Evolutionary conservation across 495 filamentous ascomycete species (phyloP), one percentile per base, ranked within the genome.

Genomic region (Penicillium malachiteum): DNA sequence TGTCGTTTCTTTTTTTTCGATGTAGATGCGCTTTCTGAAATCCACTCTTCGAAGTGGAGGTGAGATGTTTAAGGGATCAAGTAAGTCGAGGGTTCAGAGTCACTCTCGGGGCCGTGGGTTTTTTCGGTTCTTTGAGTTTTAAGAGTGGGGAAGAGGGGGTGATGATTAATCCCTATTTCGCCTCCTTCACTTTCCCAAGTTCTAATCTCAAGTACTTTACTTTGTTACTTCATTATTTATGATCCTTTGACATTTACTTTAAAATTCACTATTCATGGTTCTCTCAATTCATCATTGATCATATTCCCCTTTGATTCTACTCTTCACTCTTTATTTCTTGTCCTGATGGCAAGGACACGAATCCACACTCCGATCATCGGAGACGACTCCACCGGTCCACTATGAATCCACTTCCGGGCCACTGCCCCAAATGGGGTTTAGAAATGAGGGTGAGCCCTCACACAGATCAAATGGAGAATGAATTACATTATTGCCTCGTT

Each of bases 161-260:
- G 63, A 56, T 65, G 59, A 66, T 55, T 66, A 66, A 65, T 59
- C 62, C 48, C 38, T 42, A 31, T 37, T 50, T 53, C 46, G 46
- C 45, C 48, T 49, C 47, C n/a, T n/a, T 21, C 21, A 26, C 21
- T 26, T 26, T 26, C 21, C 33, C 34, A 37, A 2, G 2, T 37
- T 10, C 12, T 37, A 37, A 2, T 37, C 11, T 5, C 5, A 34
- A n/a, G n/a, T 45, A 31, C 43, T 45, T 11, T 16, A 31, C 8
- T 14, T 3, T 41, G 16, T 41, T 26, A 26, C 21, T 26, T 26
- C 21, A n/a, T n/a, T 26, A 26, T 16, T 38, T 38, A 38, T 38
- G 35, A 38, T 38, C 6, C 35, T 18, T 18, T 42, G 39, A 42
- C 6, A 16, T 8, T 42, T 9, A 42, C 21, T 26, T 26, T 26